phyloP scores from a whole-genome alignment of 2,329 filamentous ascomycete genomes.

The Fusarium brevicatenulatum region DNA sequence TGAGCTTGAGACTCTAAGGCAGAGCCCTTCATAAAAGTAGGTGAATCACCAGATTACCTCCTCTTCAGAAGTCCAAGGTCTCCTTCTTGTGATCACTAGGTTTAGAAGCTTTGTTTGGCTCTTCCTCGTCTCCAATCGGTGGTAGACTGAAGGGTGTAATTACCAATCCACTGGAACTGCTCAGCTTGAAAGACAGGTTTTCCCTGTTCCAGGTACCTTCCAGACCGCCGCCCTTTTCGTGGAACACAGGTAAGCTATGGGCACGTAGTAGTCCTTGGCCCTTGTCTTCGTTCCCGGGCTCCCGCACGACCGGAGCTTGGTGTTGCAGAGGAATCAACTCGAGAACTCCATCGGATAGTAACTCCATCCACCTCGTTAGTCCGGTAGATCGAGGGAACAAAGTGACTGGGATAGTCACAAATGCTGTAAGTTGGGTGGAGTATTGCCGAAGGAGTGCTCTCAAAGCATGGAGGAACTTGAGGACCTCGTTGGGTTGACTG shows the following conservation, averaged over 20 bases:
- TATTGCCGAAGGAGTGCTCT: slow-evolving; percentile 78
- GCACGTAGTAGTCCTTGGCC: slow-evolving; percentile 88
- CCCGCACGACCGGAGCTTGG: slow-evolving; percentile 64
- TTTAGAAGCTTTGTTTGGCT: slow-evolving; percentile 50
- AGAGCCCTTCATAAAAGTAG: neutral
- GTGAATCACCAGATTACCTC: neutral
- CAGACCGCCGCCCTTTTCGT: slow-evolving; percentile 86
- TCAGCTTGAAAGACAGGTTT: slow-evolving; percentile 91
- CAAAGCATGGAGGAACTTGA: slow-evolving; percentile 84
- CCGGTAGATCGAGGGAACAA: slow-evolving; percentile 81
- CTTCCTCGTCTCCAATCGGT: slow-evolving; percentile 79
- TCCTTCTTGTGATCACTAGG: slow-evolving; percentile 70
- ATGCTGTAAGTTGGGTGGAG: slow-evolving; percentile 71
- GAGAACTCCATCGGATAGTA: slow-evolving; percentile 84
- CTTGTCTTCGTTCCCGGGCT: slow-evolving; percentile 69
- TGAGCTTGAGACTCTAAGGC: neutral
- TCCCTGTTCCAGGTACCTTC: slow-evolving; percentile 76
- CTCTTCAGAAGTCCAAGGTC: slow-evolving; percentile 73
- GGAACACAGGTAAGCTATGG: slow-evolving; percentile 83
- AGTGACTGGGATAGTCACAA: slow-evolving; percentile 81
- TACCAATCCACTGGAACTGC: slow-evolving; percentile 79
- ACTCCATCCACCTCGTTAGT: slow-evolving; percentile 85
- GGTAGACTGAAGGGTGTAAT: slow-evolving; percentile 92
- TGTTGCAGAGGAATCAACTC: slow-evolving; percentile 79
- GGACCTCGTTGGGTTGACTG: slow-evolving; percentile 75